Evolutionary conservation across 805 yeast species (phyloP).

Genomic region (Cyberlindnera xylosilytica): DNA sequence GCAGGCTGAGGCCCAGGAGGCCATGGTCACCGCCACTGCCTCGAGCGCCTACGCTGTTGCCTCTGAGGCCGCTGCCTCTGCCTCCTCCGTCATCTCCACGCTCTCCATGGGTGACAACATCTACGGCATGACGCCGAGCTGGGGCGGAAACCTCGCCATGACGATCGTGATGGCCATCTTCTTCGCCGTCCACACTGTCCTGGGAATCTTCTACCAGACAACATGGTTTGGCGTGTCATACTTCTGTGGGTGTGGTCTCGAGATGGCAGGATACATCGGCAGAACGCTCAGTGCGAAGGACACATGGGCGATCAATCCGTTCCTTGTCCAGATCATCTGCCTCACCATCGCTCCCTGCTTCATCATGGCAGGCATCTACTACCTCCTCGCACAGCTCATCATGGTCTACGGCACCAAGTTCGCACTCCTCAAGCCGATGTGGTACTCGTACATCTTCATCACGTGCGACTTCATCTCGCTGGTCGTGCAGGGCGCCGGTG

Average conservation of each 20-base stretch:
- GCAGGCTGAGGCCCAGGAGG: conserved; percentile 13
- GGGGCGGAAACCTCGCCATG: conserved; percentile 60
- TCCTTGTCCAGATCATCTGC: conserved; percentile 60
- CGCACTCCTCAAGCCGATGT: conserved; percentile 53
- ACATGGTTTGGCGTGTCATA: conserved; percentile 65
- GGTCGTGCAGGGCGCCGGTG: conserved; percentile 70
- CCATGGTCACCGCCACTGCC: conserved; percentile 13
- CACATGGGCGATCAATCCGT: conserved; percentile 37
- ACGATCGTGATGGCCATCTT: conserved; percentile 51
- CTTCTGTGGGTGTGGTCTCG: conserved; percentile 53
- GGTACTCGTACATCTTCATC: conserved; percentile 64
- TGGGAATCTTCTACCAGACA: conserved; percentile 47
- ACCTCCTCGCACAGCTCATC: conserved; percentile 61
- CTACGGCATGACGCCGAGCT: conserved; percentile 48
- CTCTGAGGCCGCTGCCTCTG: conserved; percentile 9
- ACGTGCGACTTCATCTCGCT: conserved; percentile 62
- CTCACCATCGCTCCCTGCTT: conserved; percentile 80
- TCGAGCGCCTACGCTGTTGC: conserved; percentile 12
- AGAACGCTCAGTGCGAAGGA: conserved; percentile 46
- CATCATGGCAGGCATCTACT: conserved; percentile 80
- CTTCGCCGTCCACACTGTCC: conserved; percentile 37
- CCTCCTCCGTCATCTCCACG: conserved; percentile 16
- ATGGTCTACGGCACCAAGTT: conserved; percentile 56
- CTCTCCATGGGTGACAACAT: conserved; percentile 15
- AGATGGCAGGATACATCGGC: conserved; percentile 65